These are phyloP conservation scores for Sonneratia caseolaris DNA, from an alignment of 345 rosid species.

Conservation along the genomic window DNA sequence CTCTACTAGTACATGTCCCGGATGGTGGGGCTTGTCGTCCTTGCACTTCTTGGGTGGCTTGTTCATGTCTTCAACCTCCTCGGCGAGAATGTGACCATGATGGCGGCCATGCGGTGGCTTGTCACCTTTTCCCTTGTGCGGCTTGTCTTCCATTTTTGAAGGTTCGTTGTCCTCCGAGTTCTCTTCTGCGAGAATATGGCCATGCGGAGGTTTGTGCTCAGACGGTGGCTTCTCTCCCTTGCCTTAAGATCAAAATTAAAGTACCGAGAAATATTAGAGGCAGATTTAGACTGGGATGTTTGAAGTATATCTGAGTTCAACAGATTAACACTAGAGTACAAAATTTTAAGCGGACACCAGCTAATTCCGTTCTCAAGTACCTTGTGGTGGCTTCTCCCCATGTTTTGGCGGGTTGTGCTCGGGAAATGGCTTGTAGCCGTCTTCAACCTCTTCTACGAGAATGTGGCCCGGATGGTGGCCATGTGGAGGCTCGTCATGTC, in stretches of 20 bases:
- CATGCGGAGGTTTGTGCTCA: background rate
- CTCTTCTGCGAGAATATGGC: background rate
- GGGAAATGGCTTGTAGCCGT: background rate
- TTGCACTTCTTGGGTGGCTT: slow-evolving; percentile 1
- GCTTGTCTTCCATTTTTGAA: background rate
- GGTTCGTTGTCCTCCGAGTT: background rate
- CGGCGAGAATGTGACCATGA: slow-evolving; percentile 3
- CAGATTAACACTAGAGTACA: too few species aligned
- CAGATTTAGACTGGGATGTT: too few species aligned
- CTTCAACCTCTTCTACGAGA: slow-evolving; percentile 13
- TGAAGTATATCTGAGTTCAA: too few species aligned
- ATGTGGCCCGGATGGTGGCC: slow-evolving; percentile 13
- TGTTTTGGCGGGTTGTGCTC: background rate
- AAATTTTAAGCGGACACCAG: too few species aligned
- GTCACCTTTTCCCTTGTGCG: background rate
- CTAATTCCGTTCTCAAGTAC: background rate
- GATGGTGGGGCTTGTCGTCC: slow-evolving; percentile 5
- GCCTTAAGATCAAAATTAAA: background rate
- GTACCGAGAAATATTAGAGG: background rate
- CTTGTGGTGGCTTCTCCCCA: background rate
- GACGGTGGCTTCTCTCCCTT: background rate
- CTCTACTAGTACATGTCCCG: slow-evolving; percentile 14
- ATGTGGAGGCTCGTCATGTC: background rate
- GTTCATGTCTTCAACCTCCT: slow-evolving; percentile 1
- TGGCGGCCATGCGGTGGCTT: slow-evolving; percentile 4